These are phyloP conservation scores for Gossypium aridum DNA, from an alignment of 441 rosid species.

Conservation along the genomic window DNA sequence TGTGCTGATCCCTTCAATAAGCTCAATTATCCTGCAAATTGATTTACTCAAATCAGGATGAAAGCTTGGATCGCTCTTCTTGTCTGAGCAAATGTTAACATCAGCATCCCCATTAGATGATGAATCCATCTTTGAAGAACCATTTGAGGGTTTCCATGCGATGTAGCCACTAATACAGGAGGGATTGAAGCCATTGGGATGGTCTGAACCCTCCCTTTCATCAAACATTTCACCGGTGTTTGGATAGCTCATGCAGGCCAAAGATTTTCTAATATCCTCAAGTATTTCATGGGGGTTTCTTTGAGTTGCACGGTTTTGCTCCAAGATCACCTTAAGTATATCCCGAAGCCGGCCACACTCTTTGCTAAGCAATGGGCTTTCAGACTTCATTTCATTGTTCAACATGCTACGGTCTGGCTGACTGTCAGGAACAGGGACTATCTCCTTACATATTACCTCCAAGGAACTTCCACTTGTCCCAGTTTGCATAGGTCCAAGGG, in stretches of 20 bases:
- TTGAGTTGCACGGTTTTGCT: slow-evolving; percentile 35
- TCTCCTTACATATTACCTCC: slow-evolving; percentile 21
- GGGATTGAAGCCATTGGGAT: slow-evolving; percentile 10
- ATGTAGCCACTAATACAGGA: slow-evolving; percentile 21
- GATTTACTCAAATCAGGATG: slow-evolving; percentile 45
- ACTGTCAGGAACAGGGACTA: slow-evolving; percentile 24
- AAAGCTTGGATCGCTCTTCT: slow-evolving; percentile 13
- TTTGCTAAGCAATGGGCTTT: slow-evolving; percentile 12
- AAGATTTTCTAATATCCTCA: slow-evolving; percentile 55
- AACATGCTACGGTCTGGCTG: slow-evolving; percentile 20
- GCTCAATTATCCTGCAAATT: slow-evolving; percentile 50
- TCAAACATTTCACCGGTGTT: slow-evolving; percentile 11
- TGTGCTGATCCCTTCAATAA: slow-evolving; percentile 50
- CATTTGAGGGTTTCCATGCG: slow-evolving; percentile 29
- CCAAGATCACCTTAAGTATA: slow-evolving; percentile 41
- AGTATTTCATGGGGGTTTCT: slow-evolving; percentile 44
- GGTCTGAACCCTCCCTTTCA: slow-evolving; percentile 13
- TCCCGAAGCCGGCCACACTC: slow-evolving; percentile 50
- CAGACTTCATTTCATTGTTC: slow-evolving; percentile 25
- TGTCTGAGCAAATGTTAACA: slow-evolving; percentile 14
- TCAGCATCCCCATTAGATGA: slow-evolving; percentile 16
- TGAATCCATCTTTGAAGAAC: slow-evolving; percentile 18
- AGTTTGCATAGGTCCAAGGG: slow-evolving; percentile 13
- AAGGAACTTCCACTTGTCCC: slow-evolving; percentile 22
- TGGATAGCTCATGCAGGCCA: slow-evolving; percentile 31